Evolutionary conservation across 1,284 basidiomycete genomes (phyloP), one percentile per base, ranked within the genome.

Genomic region (Neonothopanus nambi): DNA sequence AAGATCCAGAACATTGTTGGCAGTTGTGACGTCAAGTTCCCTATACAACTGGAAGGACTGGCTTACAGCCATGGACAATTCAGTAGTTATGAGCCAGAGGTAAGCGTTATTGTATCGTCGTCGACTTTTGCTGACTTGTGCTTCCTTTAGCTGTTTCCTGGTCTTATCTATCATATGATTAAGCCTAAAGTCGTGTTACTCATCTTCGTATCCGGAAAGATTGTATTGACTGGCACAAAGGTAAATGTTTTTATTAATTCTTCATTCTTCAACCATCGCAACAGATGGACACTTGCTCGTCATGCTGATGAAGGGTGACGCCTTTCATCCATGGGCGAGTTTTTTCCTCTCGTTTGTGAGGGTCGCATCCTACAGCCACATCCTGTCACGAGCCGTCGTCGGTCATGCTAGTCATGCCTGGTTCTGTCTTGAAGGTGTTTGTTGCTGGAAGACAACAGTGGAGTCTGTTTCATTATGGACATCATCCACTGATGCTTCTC

Each of bases 1-100:
- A 99, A 99, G 79, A 99, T 99, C 53, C 96, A 99, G 79, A 99
- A 99, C 72, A 99, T 99, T 52, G 97, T 99, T 47, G 97, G 97
- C 52, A 90, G 86, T 66, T 99, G 97, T 73, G 97, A 99, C 69
- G 97, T 99, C 65, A 97, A 97, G 76, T 99, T 99, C 79, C 97
- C 97, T 56, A 99, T 99, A 69, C 89, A 97, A 58, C 77, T 99
- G 63, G 97, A 99, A 75, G 97, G 97, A 55, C 81, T 99, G 56
- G 96, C 96, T 5, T 99, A 98, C 77, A 90, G 88, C 65, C 97
- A 99, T 84, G 96, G 96, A 70, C 91, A 95, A 77, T 98, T 98
- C 81, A 95, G 93, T 70, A 94, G 91, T 63, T 98, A 98, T 64
- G 95, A 98, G 70, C 95, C 95, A 48, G 96, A 98, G 82, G 94